A percentile compares a stretch with the other conserved stretches of the same genome.
Conservation (phyloP, 2,329 filamentous ascomycete species). For the Colletotrichum sp. region DNA sequence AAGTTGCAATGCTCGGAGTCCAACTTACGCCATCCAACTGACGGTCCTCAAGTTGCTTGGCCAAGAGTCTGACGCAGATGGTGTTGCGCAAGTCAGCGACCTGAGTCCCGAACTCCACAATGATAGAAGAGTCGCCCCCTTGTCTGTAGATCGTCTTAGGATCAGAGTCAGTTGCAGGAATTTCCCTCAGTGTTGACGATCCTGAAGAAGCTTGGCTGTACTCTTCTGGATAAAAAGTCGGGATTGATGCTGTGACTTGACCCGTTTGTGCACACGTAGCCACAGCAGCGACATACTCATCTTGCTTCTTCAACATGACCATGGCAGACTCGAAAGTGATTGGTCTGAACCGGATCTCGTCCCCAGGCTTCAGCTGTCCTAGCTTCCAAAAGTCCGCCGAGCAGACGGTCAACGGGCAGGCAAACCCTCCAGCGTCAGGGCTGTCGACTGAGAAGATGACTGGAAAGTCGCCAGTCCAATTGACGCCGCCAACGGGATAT, state of each 20-base stretch:
- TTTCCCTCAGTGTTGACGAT: neutral
- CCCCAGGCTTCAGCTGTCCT: conserved; percentile 36
- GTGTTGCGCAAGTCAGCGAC: neutral
- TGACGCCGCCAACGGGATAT: conserved; percentile 48
- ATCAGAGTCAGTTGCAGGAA: neutral
- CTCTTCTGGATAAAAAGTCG: neutral
- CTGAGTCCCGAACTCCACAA: neutral
- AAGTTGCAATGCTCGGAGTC: neutral
- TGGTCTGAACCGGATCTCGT: neutral
- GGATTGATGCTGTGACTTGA: neutral
- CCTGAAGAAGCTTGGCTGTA: neutral
- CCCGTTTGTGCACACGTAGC: neutral
- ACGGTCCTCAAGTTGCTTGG: neutral
- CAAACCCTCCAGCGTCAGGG: conserved; percentile 35
- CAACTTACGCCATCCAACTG: neutral
- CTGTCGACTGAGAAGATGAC: conserved; percentile 38
- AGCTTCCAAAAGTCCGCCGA: conserved; percentile 40
- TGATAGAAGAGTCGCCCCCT: neutral
- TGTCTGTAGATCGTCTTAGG: neutral
- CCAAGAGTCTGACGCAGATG: neutral
- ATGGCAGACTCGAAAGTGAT: neutral
- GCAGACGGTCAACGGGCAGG: conserved; percentile 31
- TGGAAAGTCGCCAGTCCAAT: conserved; percentile 38
- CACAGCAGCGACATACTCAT: neutral
- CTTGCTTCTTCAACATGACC: neutral